Base-by-base conservation (phyloP, 1,284 basidiomycete species). In the Malassezia obtusa region DNA sequence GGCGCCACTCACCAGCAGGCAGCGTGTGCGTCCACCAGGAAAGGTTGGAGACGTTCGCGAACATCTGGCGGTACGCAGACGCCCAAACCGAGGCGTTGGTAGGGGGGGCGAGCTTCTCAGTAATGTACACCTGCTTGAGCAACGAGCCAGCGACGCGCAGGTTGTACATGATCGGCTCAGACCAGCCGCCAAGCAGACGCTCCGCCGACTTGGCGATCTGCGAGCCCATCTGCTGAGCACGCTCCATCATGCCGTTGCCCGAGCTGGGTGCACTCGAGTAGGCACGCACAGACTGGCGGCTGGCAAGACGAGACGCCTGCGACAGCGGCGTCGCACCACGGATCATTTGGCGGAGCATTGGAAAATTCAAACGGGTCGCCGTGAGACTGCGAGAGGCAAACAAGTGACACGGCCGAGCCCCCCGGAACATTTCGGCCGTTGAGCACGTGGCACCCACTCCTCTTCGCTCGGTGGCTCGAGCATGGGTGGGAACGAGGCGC, bases 61-160 rank as follows among this genome's bases (percentile, higher is more conserved):
- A 89, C 61, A 95, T 78, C 37, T 82, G 79, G 54, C 81, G 77
- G 76, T 91, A 94, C 22, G 84, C 85, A 52, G 79, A 78, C 40
- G 80, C 77, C 75, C 89, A 77, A 50, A 82, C 77, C 33, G 79
- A 75, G 48, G 86, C 56, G 24, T 83, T 83, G 14, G 80, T 79
- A 21, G 91, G 92, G 15, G 88, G 88, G 45, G 85, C 82, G 49
- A 96, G 81, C 57, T 83, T 82, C 78, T 96, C 92, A 43, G 84
- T 83, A 61, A 86, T 76, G 79, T 95, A 96, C 57, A 96, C 82
- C 73, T 92, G 88, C 78, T 91, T 90, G 63, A 83, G 76, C 62
- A 96, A 74, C 70, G 91, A 88, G 57, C 84, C 82, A 45, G 83
- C 80, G 53, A 95, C 88, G 55, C 86, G 78, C 50, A 64, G 52